Evolutionary conservation across 2,329 filamentous ascomycete genomes (phyloP).

Genomic region (Stachybotrys echinatus): DNA sequence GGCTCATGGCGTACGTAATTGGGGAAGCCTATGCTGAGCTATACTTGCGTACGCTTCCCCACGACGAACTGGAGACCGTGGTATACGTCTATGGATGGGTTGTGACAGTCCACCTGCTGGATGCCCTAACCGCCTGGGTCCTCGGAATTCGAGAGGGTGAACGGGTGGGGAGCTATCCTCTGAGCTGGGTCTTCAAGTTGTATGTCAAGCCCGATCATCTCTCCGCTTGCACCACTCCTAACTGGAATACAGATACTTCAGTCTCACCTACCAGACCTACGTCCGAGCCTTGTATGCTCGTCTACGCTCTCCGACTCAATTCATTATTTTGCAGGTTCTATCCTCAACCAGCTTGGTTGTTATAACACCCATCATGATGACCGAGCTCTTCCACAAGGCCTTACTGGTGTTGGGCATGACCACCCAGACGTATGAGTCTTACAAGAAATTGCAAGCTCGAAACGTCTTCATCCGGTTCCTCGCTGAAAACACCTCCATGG

Average conservation of each 20-base stretch:
- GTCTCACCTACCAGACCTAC: constrained; percentile 67
- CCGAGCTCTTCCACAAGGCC: constrained; percentile 49
- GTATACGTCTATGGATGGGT: constrained; percentile 69
- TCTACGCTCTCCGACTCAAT: constrained; percentile 59
- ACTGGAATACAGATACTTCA: constrained; percentile 49
- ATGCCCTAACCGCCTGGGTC: constrained; percentile 62
- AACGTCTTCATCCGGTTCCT: constrained; percentile 64
- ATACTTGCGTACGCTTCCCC: constrained; percentile 61
- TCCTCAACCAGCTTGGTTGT: constrained; percentile 60
- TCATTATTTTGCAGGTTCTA: constrained; percentile 59
- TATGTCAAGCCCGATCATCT: constrained; percentile 27
- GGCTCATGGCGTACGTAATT: constrained; percentile 60
- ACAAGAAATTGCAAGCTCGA: constrained; percentile 60
- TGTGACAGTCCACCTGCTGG: constrained; percentile 58
- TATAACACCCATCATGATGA: constrained; percentile 60
- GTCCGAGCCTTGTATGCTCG: constrained; percentile 64
- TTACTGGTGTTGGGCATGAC: constrained; percentile 50
- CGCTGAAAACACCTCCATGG: constrained; percentile 64
- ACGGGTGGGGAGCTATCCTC: constrained; percentile 63
- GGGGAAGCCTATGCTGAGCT: constrained; percentile 66
- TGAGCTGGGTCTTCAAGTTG: constrained; percentile 68
- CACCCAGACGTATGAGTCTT: constrained; percentile 54
- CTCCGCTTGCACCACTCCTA: not conserved
- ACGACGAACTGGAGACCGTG: constrained; percentile 61
- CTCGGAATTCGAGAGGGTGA: constrained; percentile 61